Evolutionary conservation across 2,329 filamentous ascomycete genomes (phyloP).

Genomic region (Triangularia verruculosa): DNA sequence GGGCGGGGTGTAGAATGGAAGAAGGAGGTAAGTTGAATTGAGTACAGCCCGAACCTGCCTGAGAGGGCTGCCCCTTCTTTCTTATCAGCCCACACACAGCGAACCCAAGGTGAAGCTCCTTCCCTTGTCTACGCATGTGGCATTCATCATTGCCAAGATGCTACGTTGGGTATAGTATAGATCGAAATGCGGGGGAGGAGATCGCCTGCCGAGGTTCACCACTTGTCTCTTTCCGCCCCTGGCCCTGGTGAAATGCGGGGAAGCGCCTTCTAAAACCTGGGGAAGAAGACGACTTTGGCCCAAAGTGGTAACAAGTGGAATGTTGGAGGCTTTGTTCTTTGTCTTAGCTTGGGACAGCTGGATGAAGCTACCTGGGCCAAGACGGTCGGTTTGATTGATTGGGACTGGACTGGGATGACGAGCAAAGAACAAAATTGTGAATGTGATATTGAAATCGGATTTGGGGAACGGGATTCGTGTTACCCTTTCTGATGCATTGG

Average conservation of each 20-base stretch:
- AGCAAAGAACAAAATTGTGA: background rate
- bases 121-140: background rate
- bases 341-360: background rate
- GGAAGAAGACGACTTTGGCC: background rate
- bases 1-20: background rate
- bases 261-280: constrained; percentile 9
- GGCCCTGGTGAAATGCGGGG: constrained; percentile 17
- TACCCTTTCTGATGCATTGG: background rate
- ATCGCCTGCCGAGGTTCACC: constrained; percentile 6
- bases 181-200: background rate
- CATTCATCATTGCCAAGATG: background rate
- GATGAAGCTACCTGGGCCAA: background rate
- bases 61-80: background rate
- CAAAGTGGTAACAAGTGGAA: constrained; percentile 10
- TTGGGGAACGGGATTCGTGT: background rate
- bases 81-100: background rate
- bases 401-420: background rate
- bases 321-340: constrained; percentile 4
- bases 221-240: background rate
- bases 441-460: background rate
- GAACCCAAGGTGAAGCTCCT: background rate
- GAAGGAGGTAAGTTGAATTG: background rate
- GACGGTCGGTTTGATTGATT: background rate
- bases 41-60: background rate
- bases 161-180: background rate